Evolutionary conservation across 495 filamentous ascomycete species (phyloP).

Genomic region (Lentithecium fluviatile): DNA sequence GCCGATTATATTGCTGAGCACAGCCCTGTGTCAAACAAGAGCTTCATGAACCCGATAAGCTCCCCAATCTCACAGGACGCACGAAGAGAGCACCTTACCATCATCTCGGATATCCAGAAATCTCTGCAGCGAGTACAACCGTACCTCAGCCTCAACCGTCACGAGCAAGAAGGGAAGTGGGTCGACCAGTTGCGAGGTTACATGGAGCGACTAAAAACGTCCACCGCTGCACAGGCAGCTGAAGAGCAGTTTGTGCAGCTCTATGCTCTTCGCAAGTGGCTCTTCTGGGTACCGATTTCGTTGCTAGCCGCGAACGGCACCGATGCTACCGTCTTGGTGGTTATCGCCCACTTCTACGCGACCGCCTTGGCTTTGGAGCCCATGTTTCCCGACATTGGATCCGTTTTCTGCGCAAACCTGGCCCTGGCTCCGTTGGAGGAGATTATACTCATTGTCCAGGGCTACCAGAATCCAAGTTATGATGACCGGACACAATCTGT

Average conservation of each 20-base stretch:
- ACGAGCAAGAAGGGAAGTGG: slow-evolving; percentile 69
- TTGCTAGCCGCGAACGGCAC: slow-evolving; percentile 58
- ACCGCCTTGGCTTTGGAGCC: slow-evolving; percentile 82
- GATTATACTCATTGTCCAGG: slow-evolving; percentile 40
- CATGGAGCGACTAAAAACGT: slow-evolving; percentile 71
- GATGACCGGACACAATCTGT: slow-evolving; percentile 34
- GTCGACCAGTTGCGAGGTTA: slow-evolving; percentile 79
- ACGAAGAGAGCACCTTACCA: slow-evolving; percentile 66
- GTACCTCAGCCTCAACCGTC: slow-evolving; percentile 68
- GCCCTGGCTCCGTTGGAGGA: slow-evolving; percentile 42
- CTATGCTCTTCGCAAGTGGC: slow-evolving; percentile 81
- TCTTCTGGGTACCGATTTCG: slow-evolving; percentile 87
- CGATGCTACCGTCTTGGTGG: slow-evolving; percentile 67
- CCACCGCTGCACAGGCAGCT: slow-evolving; percentile 68
- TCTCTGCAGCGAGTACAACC: slow-evolving; percentile 70
- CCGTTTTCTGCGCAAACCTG: slow-evolving; percentile 56
- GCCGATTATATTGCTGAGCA: slow-evolving; percentile 78
- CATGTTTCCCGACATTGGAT: slow-evolving; percentile 85
- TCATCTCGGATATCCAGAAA: slow-evolving; percentile 62
- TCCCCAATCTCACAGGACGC: slow-evolving; percentile 54
- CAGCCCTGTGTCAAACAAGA: slow-evolving; percentile 56
- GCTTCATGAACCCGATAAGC: slow-evolving; percentile 57
- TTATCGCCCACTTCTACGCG: slow-evolving; percentile 89
- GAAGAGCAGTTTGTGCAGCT: slow-evolving; percentile 85
- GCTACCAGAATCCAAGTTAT: slow-evolving; percentile 38